Percentiles rank a stretch among this genome's conserved stretches.
phyloP scores from a whole-genome alignment of 306 rosid species.

The Prunus mira region DNA sequence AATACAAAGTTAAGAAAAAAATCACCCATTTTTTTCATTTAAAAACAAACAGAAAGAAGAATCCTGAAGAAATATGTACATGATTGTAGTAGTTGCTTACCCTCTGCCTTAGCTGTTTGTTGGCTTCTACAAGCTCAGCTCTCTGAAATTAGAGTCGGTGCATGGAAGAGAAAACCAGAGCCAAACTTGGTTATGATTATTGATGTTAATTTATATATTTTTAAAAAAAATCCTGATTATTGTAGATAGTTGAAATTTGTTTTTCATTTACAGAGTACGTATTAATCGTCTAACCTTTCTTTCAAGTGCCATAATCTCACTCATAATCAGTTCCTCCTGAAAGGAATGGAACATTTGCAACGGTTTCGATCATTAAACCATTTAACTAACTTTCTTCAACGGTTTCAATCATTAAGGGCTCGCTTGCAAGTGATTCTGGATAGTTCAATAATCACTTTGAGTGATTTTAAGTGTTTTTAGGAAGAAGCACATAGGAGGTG shows the following conservation, averaged over 20 bases:
- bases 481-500: too few species aligned
- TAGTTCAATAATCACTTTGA: too few species aligned
- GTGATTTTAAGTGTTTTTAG: too few species aligned
- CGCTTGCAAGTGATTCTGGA: too few species aligned
- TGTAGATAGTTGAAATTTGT: neutral
- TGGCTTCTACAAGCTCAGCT: constrained; percentile 18
- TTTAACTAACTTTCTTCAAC: too few species aligned
- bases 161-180: neutral
- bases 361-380: neutral
- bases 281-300: constrained; percentile 19
- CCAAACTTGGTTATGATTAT: neutral
- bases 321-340: constrained; percentile 22
- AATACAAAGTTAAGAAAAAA: neutral
- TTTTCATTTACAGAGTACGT: neutral
- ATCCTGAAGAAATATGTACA: neutral
- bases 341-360: neutral
- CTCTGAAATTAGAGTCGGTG: constrained; percentile 5
- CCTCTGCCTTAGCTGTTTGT: constrained; percentile 19
- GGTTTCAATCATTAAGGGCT: too few species aligned
- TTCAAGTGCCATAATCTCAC: constrained; percentile 26
- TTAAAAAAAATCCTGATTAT: neutral
- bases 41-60: neutral
- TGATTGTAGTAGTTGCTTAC: neutral
- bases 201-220: neutral
- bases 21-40: neutral